Conservation (phyloP, 2,329 filamentous ascomycete genomes). For the Aspergillus spinulosporus region DNA sequence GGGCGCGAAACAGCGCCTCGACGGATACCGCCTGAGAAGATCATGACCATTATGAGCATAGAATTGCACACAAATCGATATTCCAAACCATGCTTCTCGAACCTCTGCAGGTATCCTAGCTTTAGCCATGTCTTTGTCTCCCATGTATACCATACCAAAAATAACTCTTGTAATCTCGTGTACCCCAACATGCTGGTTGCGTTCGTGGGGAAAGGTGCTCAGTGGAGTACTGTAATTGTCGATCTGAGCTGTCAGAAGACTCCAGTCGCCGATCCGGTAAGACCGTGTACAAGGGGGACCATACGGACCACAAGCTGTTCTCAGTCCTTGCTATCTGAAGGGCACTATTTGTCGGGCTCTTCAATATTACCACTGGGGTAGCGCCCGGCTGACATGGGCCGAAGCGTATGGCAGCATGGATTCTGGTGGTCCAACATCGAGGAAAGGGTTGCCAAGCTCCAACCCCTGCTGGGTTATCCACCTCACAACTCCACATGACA, state of each 20-base stretch:
- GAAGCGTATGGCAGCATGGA: neutral
- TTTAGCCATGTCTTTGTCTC: neutral
- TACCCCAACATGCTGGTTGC: neutral
- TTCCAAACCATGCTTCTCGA: too few relatives aligned
- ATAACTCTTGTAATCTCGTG: neutral
- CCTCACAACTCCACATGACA: conserved; percentile 5
- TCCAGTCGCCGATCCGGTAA: conserved; percentile 1
- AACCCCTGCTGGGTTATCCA: neutral
- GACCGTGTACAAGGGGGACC: neutral
- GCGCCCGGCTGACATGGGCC: neutral
- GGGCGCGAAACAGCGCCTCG: neutral
- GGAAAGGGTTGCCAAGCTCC: neutral
- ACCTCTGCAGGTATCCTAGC: neutral
- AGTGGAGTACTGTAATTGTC: conserved; percentile 1
- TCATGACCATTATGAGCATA: neutral
- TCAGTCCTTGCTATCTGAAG: neutral
- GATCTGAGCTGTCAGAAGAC: conserved; percentile 5
- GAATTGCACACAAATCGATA: neutral
- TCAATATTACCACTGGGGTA: neutral
- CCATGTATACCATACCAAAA: neutral
- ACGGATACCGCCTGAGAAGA: neutral
- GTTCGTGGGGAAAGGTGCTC: neutral
- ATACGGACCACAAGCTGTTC: neutral
- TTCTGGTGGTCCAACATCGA: neutral
- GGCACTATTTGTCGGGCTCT: neutral